Base-by-base conservation (phyloP, 2,329 filamentous ascomycete species). In the Plectosphaerella cucumerina region DNA sequence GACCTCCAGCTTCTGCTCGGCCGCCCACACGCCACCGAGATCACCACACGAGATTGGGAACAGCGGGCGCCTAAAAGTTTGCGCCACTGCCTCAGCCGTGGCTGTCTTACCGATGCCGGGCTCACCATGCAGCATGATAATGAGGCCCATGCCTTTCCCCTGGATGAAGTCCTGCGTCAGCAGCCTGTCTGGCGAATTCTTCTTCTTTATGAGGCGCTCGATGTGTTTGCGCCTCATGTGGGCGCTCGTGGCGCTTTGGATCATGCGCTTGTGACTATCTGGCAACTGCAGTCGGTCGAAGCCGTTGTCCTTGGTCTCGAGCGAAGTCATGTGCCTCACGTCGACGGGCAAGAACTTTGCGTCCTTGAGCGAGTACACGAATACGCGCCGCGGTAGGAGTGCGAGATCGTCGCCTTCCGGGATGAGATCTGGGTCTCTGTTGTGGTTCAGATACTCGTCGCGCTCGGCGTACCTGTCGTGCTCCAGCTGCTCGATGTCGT, bases 101-200 rank as follows among this genome's bases (percentile, higher is more conserved):
- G 39, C 45, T 1, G 54, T 56, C 31, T 54, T 56, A 2, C 54
- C 54, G n/a, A 54, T 49, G 3, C 54, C 54, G 1, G 52, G 50
- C 12, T 50, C 47, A 1, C 54, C 54, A 17, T 51, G 47, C 2
- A 56, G 21, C 2, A 56, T 26, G n/a, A 56, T 37, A 2, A 54
- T 48, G 3, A 54, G 14, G 1, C 54, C 54, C 9, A 46, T 53
- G 5, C 53, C 53, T 10, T 55, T 55, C 33, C 54, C 52, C 14
- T 35, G 47, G 50, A 55, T 47, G 12, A 56, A 55, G 39, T 55
- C 54, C 35, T 17, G 35, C 14, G 35, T 20, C 47, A 44, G 18
- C 47, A 50, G 48, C 54, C 50, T 4, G 31, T n/a, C 17, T 12
- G 35, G n/a, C 35, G 35, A 6, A 3, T 11, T 11, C 12, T 3